Conservation (phyloP, 2,329 filamentous ascomycete species). For the Aspergillus brunneoviolaceus region DNA sequence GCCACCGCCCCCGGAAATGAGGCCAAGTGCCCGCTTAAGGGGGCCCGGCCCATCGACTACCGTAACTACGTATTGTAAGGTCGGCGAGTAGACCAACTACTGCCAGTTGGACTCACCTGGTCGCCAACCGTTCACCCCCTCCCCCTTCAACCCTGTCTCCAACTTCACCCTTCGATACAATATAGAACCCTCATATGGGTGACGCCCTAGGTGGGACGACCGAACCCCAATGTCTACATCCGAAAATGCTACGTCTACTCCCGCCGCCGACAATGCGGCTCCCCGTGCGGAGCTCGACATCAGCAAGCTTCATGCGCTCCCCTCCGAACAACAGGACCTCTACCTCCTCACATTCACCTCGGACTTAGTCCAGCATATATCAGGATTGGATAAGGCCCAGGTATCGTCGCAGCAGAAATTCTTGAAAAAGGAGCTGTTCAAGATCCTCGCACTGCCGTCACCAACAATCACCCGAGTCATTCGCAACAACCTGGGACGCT, state of each 20-base stretch:
- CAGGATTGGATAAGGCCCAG: conserved; percentile 68
- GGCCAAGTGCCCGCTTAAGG: conserved; percentile 22
- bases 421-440: conserved; percentile 90
- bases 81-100: neutral
- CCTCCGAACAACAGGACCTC: conserved; percentile 92
- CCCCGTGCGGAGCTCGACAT: conserved; percentile 71
- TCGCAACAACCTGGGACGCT: conserved; percentile 82
- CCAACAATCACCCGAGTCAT: conserved; percentile 85
- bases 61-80: neutral
- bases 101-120: neutral
- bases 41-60: conserved; percentile 3
- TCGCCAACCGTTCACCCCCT: neutral
- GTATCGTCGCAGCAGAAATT: conserved; percentile 86
- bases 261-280: conserved; percentile 36
- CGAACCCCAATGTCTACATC: conserved; percentile 40
- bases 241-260: conserved; percentile 32
- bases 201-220: conserved; percentile 10
- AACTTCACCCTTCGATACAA: neutral
- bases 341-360: conserved; percentile 88
- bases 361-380: conserved; percentile 76
- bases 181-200: conserved; percentile 14
- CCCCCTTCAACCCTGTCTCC: conserved; percentile 4
- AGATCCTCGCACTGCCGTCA: conserved; percentile 79
- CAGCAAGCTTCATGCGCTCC: conserved; percentile 81
- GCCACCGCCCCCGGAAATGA: conserved; percentile 26